Base-by-base conservation (phyloP, 192 early-diverging fungal species). In the Coemansia sp. region DNA sequence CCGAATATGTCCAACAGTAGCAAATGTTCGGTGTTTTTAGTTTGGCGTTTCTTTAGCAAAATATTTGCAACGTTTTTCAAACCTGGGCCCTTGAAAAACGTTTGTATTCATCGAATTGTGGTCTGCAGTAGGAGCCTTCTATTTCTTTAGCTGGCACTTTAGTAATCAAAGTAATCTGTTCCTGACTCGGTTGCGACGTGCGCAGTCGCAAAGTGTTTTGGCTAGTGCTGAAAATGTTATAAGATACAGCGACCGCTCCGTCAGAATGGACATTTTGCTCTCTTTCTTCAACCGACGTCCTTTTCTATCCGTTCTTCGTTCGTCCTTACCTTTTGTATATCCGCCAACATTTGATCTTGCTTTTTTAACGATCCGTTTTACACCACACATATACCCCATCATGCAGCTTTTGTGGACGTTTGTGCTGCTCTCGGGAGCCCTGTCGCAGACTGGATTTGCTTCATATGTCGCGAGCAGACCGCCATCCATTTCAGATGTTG, bases 401-500 rank as follows among this genome's bases (percentile, higher is more conserved):
- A 80, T 80, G 77, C 49, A 65, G 43, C 61, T 80, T 37, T 48
- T 71, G 59, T 74, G 67, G 68, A 80, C 77, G 61, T 80, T 70
- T 64, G 57, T 73, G 52, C 53, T 70, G 8, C 53, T 69, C 39
- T 60, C 64, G 1, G 65, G 60, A 15, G 49, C 72, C 5, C 43
- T 74, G 50, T 72, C 69, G 14, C 68, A 67, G 32, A 65, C 59
- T 21, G 73, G 65, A 12, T 57, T 56, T 35, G 62, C 65, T 6
- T 63, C 67, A 38, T 80, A 80, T 64, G 57, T 63, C 9, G 65
- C 58, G 17, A 68, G 48, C 41, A 51, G 55, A 15, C 71, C 77
- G 15, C 65, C 58, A 37, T 35, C 65, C 35, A 5, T 51, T 10
- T 29, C 63, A 15, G 29, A 23, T 1, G 21, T 57, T 19, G 55